Base-by-base conservation (phyloP, 2,329 filamentous ascomycete species). In the Immersiporthe knoxdaviesiana region DNA sequence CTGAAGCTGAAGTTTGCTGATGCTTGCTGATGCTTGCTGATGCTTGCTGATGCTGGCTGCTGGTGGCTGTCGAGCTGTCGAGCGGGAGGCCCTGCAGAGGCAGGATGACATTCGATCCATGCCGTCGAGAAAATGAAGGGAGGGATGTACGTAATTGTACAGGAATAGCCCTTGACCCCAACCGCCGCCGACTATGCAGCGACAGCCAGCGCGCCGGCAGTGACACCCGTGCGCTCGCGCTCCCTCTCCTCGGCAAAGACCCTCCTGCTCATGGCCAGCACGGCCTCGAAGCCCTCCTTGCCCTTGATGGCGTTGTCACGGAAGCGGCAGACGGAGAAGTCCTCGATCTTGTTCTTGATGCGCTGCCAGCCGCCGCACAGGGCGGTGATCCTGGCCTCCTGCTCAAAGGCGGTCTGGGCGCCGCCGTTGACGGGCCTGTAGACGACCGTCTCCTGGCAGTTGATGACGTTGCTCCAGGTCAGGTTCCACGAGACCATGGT, bases 401-500 rank as follows among this genome's bases (percentile, higher is more conserved):
- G 96, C 62, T 89, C 85, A 78, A 99, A 98, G 72, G 91, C 87
- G 2, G 96, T 99, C 79, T 87, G 85, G 77, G 79, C 80, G 78
- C 80, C 76, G 78, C 78, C 78, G 59, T 44, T 62, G 60, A 84
- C 76, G 0, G 93, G 94, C 74, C 87, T 85, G 83, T 98, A 98
- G 68, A 92, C 84, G 72, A 97, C 94, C 24, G 95, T 97, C 84
- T 99, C 96, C 79, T 94, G 92, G 60, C 97, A 94, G 77, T 88
- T 93, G 78, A 98, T 85, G 66, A 99, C 87, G 77, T 98, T 97
- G 72, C 90, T 91, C 88, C 90, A 96, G 10, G 96, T 98, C 78
- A 99, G 85, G 82, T 99, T 99, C 79, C 93, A 93, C 74, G 92
- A 96, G 79, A 94, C 94, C 92, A 99, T 97, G 71, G 94, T 98